Conservation (phyloP, 805 yeast species). For the Candida wancherniae region DNA sequence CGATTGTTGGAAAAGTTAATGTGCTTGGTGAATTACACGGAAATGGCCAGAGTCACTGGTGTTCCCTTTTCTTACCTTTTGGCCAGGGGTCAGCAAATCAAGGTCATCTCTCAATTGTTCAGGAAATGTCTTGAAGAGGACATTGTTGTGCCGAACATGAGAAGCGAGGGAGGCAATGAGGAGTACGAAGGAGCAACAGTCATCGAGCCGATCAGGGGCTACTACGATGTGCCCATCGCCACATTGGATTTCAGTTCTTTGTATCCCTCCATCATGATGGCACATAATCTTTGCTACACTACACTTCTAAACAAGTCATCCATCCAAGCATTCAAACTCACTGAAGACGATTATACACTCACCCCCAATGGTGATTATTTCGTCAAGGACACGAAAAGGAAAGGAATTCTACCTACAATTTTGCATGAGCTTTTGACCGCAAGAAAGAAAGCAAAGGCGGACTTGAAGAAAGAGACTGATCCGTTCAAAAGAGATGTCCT, state of each 20-base stretch:
- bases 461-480: conserved; percentile 86
- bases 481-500: conserved; percentile 91
- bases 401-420: conserved; percentile 90
- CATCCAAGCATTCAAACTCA: conserved; percentile 57
- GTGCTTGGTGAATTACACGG: conserved; percentile 96
- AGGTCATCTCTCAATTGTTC: conserved; percentile 91
- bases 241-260: conserved; percentile 95
- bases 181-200: conserved; percentile 99
- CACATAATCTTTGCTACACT: conserved; percentile 91
- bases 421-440: conserved; percentile 83
- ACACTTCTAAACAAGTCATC: conserved; percentile 71
- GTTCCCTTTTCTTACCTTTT: conserved; percentile 90
- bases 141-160: conserved; percentile 87
- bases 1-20: conserved; percentile 85
- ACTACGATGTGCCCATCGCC: conserved; percentile 95
- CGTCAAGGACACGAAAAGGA: conserved; percentile 61
- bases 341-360: conserved; percentile 70
- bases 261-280: conserved; percentile 91
- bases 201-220: conserved; percentile 93
- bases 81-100: conserved; percentile 94
- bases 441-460: conserved; percentile 88
- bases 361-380: conserved; percentile 94
- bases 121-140: conserved; percentile 86
- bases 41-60: conserved; percentile 99
- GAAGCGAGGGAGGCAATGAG: conserved; percentile 73